These are phyloP conservation scores for Trichophyton equinum DNA, from an alignment of 2,329 filamentous ascomycete genomes.

Conservation along the genomic window DNA sequence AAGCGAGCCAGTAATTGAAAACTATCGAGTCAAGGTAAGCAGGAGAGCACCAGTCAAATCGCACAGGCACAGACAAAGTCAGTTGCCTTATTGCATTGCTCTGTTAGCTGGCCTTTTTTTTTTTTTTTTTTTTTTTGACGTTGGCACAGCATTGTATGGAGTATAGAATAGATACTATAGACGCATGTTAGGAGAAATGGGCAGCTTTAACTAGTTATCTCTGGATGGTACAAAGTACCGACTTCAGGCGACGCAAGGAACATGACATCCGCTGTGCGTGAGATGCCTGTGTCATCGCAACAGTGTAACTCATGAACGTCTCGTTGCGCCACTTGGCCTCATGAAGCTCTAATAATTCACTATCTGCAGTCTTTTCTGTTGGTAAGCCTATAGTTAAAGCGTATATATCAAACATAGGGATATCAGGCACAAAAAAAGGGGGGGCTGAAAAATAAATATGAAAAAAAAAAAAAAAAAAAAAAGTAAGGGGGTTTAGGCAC, in stretches of 20 bases:
- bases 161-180: not conserved
- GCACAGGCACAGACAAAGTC: no score
- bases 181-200: not conserved
- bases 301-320: not conserved
- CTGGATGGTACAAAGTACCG: not conserved
- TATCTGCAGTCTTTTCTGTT: not conserved
- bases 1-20: no score
- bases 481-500: not conserved
- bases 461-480: no score
- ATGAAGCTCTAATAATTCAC: not conserved
- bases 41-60: no score
- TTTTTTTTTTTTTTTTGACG: no score
- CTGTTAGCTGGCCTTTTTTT: no score
- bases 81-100: no score
- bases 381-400: not conserved
- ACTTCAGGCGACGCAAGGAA: not conserved
- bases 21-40: no score
- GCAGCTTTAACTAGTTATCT: not conserved
- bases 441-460: no score
- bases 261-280: not conserved
- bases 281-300: not conserved
- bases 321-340: not conserved
- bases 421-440: not conserved
- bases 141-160: not conserved
- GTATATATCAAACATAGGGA: not conserved